Percentiles rank a stretch among this genome's conserved stretches.
phyloP scores from a whole-genome alignment of 805 yeast genomes.

The Maudiozyma pseudohumilis region DNA sequence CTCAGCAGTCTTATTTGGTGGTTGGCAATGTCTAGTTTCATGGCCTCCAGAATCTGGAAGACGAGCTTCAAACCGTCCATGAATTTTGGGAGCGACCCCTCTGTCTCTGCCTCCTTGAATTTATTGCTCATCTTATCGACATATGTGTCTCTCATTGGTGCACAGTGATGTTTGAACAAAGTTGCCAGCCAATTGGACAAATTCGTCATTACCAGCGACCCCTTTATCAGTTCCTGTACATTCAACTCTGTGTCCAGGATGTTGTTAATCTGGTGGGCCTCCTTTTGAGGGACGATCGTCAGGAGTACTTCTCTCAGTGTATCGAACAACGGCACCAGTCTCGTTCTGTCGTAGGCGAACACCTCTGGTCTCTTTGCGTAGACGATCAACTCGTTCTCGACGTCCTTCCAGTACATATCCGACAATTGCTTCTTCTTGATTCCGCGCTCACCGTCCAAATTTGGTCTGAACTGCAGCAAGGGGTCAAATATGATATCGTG shows the following conservation, averaged over 20 bases:
- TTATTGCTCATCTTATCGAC: constrained; percentile 68
- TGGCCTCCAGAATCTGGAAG: constrained; percentile 80
- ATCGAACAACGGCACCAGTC: constrained; percentile 58
- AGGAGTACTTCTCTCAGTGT: constrained; percentile 71
- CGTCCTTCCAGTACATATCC: constrained; percentile 76
- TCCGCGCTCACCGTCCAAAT: constrained; percentile 85
- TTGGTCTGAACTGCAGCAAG: constrained; percentile 82
- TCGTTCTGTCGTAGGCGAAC: constrained; percentile 31
- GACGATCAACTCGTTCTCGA: constrained; percentile 54
- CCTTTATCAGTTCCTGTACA: constrained; percentile 62
- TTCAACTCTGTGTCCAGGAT: constrained; percentile 68
- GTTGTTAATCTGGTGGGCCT: constrained; percentile 54
- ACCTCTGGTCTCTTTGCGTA: constrained; percentile 26
- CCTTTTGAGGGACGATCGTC: constrained; percentile 68
- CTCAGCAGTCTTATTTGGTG: constrained; percentile 82
- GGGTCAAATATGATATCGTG: constrained; percentile 93
- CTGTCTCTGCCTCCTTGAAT: constrained; percentile 38
- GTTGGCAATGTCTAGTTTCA: constrained; percentile 92
- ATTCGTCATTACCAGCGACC: constrained; percentile 62
- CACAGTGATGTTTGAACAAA: constrained; percentile 81
- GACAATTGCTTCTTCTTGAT: constrained; percentile 63
- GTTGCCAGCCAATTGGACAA: constrained; percentile 66
- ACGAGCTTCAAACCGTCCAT: constrained; percentile 70
- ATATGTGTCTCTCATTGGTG: constrained; percentile 91
- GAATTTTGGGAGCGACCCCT: constrained; percentile 39